Percentiles rank a stretch among this genome's conserved stretches.
These are phyloP conservation scores for Trapa bicornis DNA, from an alignment of 345 rosid species.

Conservation along the genomic window DNA sequence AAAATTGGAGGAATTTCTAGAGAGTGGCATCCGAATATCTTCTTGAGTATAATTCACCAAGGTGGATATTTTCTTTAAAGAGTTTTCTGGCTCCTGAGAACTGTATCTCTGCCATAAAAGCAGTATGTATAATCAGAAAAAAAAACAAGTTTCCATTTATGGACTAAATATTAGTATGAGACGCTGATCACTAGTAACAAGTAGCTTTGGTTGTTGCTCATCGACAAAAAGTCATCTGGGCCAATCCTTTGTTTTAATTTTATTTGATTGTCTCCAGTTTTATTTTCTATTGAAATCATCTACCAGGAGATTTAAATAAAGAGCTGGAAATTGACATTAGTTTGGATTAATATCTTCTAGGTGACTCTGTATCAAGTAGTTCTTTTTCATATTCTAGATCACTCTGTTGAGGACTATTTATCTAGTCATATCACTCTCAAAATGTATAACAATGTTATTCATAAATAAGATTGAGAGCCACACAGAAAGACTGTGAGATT, in stretches of 20 bases:
- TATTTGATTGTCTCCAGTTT: not conserved
- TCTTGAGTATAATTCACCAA: slow-evolving; percentile 39
- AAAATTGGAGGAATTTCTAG: slow-evolving; percentile 41
- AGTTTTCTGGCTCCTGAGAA: slow-evolving; percentile 57
- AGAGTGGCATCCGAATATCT: slow-evolving; percentile 41
- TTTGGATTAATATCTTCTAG: not conserved
- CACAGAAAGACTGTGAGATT: not conserved
- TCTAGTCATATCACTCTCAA: not conserved
- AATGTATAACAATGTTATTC: not conserved
- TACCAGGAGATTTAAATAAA: not conserved
- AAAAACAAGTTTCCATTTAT: not conserved
- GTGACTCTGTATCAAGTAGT: not conserved
- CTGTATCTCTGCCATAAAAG: slow-evolving; percentile 43
- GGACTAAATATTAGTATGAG: not conserved
- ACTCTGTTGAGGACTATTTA: not conserved
- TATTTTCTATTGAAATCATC: not conserved
- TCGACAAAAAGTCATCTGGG: not conserved
- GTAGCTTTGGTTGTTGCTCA: not conserved
- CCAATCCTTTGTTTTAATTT: not conserved
- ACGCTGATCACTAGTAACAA: not conserved
- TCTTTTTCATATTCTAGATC: not conserved
- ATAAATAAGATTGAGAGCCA: not conserved
- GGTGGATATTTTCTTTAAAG: slow-evolving; percentile 40
- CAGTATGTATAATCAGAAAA: not conserved
- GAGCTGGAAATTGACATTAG: not conserved